Base-by-base conservation (phyloP, 768 basidiomycete genomes). In the Rhodotorula toruloides region DNA sequence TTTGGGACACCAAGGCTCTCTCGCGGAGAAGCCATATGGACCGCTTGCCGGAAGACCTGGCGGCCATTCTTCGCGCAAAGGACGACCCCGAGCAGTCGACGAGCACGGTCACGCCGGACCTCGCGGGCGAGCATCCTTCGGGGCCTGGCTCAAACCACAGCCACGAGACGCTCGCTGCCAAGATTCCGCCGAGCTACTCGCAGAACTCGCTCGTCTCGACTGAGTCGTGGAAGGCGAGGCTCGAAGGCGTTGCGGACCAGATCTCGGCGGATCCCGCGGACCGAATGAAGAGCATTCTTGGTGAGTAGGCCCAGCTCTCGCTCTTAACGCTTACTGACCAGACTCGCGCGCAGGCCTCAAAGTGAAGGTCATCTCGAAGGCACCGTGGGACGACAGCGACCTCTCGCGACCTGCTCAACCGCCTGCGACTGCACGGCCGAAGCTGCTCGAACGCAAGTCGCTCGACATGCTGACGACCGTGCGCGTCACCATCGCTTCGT, bases 261-360 rank as follows among this genome's bases (percentile, higher is more conserved):
- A 34, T 68, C 25, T 46, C 52, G 21, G n/a, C 22, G 21, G 58
- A 59, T n/a, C 61, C 57, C 29, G 29, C 57, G 67, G 58, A 52
- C 36, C 42, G 67, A 37, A 64, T 68, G 67, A 63, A 52, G 48
- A 68, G 67, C 49, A 58, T 68, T 10, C 54, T 68, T 14, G 68
- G 68, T 61, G 17, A 29, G 66, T 32, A n/a, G n/a, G n/a, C n/a
- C n/a, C n/a, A n/a, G n/a, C 31, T 46, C 50, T 6, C 5, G 0
- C 29, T 11, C 31, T 19, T 4, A n/a, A 16, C n/a, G 21, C 22
- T 3, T 52, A 22, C 47, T 19, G 17, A 39, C 13, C 25, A 1
- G 1, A 31, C 19, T 52, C 53, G 8, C 9, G 44, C 21, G 34
- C 48, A 61, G 63, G 63, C 31, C 61, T 58, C 11, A 61, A 63